A percentile compares a stretch with the other conserved stretches of the same genome.
Evolutionary conservation across 1,284 basidiomycete genomes (phyloP).

Genomic region (Irpex rosettiformis): DNA sequence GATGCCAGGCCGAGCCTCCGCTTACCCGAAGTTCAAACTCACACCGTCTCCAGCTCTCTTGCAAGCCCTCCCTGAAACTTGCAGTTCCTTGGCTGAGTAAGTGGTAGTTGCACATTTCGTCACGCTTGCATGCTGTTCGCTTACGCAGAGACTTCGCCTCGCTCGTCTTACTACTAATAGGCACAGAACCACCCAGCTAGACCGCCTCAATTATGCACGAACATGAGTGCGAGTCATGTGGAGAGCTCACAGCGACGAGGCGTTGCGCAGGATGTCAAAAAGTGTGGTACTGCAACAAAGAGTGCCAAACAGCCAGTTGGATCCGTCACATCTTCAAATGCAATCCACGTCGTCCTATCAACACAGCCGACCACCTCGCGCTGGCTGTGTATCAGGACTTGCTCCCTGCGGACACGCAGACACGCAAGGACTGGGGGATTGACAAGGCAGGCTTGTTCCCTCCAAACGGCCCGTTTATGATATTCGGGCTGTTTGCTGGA

Average conservation of each 20-base stretch:
- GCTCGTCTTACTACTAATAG: too few species aligned
- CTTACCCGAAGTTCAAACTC: too few species aligned
- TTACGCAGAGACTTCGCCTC: too few species aligned
- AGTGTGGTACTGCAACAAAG: background rate
- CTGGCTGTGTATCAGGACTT: background rate
- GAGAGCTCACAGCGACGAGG: background rate
- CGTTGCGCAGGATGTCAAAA: background rate
- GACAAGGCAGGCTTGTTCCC: conserved; percentile 15
- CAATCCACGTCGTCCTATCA: background rate
- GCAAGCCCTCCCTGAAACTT: too few species aligned
- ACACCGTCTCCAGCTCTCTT: too few species aligned
- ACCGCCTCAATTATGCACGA: too few species aligned
- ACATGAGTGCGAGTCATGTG: background rate
- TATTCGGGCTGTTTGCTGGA: conserved; percentile 33
- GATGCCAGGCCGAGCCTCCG: too few species aligned
- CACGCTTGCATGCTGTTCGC: too few species aligned
- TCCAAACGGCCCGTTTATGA: conserved; percentile 15
- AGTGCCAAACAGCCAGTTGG: background rate
- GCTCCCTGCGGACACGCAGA: background rate
- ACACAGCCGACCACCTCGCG: background rate
- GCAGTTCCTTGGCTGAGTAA: too few species aligned
- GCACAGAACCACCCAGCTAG: too few species aligned
- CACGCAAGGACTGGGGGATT: conserved; percentile 34
- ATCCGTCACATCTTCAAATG: background rate
- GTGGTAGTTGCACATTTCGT: too few species aligned